Evolutionary conservation across 148 eudicot genomes (phyloP).

Genomic region (Vaccinium darrowii): DNA sequence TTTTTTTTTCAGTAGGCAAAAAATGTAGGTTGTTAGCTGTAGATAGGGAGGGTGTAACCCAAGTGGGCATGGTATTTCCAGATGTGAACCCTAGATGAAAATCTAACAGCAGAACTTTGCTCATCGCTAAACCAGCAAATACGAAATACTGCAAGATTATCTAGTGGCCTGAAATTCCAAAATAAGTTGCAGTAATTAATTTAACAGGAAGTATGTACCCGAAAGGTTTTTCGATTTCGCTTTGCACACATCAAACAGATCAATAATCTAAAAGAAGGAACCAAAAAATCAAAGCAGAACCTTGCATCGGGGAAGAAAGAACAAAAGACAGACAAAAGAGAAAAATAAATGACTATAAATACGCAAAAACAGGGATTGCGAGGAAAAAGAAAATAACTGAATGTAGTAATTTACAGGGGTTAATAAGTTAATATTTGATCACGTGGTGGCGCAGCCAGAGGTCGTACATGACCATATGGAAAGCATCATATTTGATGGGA

Average conservation of each 20-base stretch:
- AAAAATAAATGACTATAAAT: neutral
- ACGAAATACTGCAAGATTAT: neutral
- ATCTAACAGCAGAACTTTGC: neutral
- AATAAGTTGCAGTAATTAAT: neutral
- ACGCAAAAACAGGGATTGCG: neutral
- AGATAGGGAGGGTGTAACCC: too few relatives aligned
- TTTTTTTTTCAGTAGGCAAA: too few relatives aligned
- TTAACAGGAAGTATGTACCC: neutral
- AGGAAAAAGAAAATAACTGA: neutral
- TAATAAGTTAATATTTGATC: conserved; percentile 10
- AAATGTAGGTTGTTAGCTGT: too few relatives aligned
- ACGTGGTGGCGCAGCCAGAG: conserved; percentile 17
- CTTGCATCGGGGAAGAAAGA: neutral
- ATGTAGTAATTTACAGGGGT: neutral
- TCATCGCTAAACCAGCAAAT: neutral
- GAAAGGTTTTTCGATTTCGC: neutral
- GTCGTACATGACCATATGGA: conserved; percentile 19
- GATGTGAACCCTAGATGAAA: neutral
- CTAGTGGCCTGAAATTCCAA: neutral
- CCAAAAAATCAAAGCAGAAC: neutral
- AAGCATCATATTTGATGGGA: conserved; percentile 9
- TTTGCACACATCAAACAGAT: neutral
- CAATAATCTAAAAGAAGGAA: neutral
- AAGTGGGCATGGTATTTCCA: neutral
- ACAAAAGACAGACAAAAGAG: neutral